These are phyloP conservation scores for Nothophytophthora sp. DNA, from an alignment of 352 stramenopile species.

Conservation along the genomic window DNA sequence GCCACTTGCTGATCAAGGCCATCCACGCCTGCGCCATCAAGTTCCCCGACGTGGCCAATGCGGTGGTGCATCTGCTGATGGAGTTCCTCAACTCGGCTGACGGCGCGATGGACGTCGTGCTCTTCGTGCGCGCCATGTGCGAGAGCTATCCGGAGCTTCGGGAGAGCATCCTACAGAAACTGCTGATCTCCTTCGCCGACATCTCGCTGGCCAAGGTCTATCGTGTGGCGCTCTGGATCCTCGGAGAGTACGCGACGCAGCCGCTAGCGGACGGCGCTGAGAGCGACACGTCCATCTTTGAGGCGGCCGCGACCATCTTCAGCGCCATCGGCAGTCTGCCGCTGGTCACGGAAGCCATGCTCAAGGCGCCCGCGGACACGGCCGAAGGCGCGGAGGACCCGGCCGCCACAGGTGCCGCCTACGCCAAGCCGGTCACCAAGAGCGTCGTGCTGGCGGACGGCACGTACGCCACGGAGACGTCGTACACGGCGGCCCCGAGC, in stretches of 20 bases:
- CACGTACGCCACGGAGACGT: slow-evolving; percentile 99
- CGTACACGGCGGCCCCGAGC: slow-evolving; percentile 63
- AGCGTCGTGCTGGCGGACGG: slow-evolving; percentile 98
- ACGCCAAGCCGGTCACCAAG: slow-evolving; percentile 94
- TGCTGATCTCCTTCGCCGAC: slow-evolving; percentile 94
- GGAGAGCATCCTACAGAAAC: slow-evolving; percentile 92
- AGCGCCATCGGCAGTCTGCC: slow-evolving; percentile 77
- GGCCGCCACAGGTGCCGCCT: slow-evolving; percentile 39
- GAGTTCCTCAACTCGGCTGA: slow-evolving; percentile 97
- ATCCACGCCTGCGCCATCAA: slow-evolving; percentile 98
- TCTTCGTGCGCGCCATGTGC: slow-evolving; percentile 99
- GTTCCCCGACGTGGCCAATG: slow-evolving; percentile 97
- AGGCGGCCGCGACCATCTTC: slow-evolving; percentile 89
- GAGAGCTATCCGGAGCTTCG: slow-evolving; percentile 96
- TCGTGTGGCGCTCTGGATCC: slow-evolving; percentile 97
- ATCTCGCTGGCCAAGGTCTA: slow-evolving; percentile 96
- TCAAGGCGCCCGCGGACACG: slow-evolving; percentile 39
- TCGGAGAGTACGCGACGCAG: slow-evolving; percentile 92
- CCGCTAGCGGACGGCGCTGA: slow-evolving; percentile 41
- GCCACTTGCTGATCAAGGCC: slow-evolving; percentile 96
- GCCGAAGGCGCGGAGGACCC: slow-evolving; percentile 21
- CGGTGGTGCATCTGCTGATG: slow-evolving; percentile 99
- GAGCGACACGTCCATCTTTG: slow-evolving; percentile 74
- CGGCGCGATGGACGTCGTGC: slow-evolving; percentile 97
- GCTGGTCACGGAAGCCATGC: slow-evolving; percentile 57